Percentiles rank a stretch among this genome's conserved stretches.
Conservation (phyloP, 2,329 filamentous ascomycete genomes). For the Aspergillus vadensis region DNA sequence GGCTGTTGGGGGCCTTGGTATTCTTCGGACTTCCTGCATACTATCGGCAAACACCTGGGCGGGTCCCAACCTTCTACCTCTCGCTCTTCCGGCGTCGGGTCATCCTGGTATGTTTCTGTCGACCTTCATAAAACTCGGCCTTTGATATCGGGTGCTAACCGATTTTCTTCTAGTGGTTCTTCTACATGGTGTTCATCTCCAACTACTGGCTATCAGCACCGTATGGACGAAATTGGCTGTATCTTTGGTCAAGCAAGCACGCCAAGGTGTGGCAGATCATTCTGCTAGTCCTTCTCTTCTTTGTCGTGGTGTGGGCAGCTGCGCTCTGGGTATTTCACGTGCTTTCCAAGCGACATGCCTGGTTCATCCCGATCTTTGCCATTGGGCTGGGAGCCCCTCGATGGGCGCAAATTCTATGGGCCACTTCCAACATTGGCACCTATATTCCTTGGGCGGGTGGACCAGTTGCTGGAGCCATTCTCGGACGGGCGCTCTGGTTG, state of each 20-base stretch:
- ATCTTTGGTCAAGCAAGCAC: slow-evolving; percentile 58
- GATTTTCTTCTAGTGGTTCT: slow-evolving; percentile 53
- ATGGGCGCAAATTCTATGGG: slow-evolving; percentile 69
- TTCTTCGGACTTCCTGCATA: slow-evolving; percentile 7
- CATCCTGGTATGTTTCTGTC: neutral
- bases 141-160: slow-evolving; percentile 55
- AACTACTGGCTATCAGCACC: slow-evolving; percentile 67
- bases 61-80: slow-evolving; percentile 6
- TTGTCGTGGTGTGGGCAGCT: slow-evolving; percentile 58
- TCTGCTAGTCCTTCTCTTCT: slow-evolving; percentile 51
- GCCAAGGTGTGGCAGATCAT: slow-evolving; percentile 58
- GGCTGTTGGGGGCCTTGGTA: slow-evolving; percentile 5
- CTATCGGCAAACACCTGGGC: neutral
- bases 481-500: slow-evolving; percentile 62
- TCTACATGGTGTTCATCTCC: slow-evolving; percentile 62
- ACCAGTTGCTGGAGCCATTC: slow-evolving; percentile 55
- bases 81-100: slow-evolving; percentile 8
- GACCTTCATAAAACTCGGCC: too few relatives aligned
- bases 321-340: slow-evolving; percentile 50
- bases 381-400: slow-evolving; percentile 64
- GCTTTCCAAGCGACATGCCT: slow-evolving; percentile 62
- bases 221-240: slow-evolving; percentile 67
- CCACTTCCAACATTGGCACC: slow-evolving; percentile 58
- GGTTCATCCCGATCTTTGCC: slow-evolving; percentile 67
- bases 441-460: slow-evolving; percentile 64